Conservation (phyloP, 1,284 basidiomycete genomes). For the Coniferiporia weirii region DNA sequence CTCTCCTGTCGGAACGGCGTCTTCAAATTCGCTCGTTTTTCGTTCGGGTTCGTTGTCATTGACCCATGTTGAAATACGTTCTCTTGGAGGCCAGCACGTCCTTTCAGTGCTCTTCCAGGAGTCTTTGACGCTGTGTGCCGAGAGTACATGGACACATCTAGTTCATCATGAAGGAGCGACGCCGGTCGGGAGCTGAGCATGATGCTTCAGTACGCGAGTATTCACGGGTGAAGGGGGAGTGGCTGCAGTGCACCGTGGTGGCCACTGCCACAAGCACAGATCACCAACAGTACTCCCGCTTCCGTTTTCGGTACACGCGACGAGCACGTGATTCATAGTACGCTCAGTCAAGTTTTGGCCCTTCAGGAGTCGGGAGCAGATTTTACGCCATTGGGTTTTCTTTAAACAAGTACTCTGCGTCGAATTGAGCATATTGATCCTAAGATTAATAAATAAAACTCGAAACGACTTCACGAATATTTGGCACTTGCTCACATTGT, state of each 20-base stretch:
- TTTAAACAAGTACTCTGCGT: no score
- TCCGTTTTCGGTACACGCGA: no score
- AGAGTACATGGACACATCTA: not conserved
- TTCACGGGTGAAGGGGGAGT: not conserved
- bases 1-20: constrained; percentile 29
- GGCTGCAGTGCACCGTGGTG: not conserved
- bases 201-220: constrained; percentile 1
- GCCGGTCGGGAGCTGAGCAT: constrained; percentile 45
- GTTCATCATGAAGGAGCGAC: constrained; percentile 29
- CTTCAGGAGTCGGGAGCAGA: no score
- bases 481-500: not conserved
- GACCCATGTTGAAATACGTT: constrained; percentile 38
- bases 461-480: no score
- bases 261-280: no score
- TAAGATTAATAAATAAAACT: no score
- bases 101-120: constrained; percentile 42
- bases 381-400: no score
- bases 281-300: not conserved
- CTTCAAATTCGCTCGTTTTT: constrained; percentile 32
- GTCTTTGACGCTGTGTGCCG: constrained; percentile 34
- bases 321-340: no score
- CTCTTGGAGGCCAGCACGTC: constrained; percentile 43
- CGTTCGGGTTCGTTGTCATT: constrained; percentile 39
- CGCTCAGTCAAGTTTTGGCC: no score
- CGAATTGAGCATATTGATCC: no score